Conservation (phyloP, 768 basidiomycete genomes). For the Suillus variegatus region DNA sequence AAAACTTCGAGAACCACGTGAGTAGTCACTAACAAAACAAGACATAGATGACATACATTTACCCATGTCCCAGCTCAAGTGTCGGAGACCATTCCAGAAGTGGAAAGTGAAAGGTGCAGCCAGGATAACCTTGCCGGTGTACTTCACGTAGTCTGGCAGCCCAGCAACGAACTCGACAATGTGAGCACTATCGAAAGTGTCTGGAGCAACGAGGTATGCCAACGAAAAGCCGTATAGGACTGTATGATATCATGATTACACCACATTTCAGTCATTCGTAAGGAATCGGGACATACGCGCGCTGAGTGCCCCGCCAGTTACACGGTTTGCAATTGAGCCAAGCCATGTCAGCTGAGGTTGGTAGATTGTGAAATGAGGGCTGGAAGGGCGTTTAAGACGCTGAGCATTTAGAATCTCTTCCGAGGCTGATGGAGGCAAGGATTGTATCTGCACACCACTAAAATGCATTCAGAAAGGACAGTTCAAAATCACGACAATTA, state of each 20-base stretch:
- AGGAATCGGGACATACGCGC: slow-evolving; percentile 52
- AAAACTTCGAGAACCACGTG: slow-evolving; percentile 53
- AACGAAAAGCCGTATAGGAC: slow-evolving; percentile 89
- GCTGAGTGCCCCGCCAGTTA: slow-evolving; percentile 81
- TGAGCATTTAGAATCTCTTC: slow-evolving; percentile 81
- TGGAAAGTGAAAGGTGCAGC: slow-evolving; percentile 93
- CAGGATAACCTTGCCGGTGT: slow-evolving; percentile 72
- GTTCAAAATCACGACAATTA: slow-evolving; percentile 8
- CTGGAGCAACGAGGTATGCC: slow-evolving; percentile 82
- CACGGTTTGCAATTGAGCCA: slow-evolving; percentile 82
- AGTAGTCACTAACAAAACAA: neutral
- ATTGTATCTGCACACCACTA: slow-evolving; percentile 65
- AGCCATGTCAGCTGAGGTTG: slow-evolving; percentile 93
- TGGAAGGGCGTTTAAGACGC: slow-evolving; percentile 84
- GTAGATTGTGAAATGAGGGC: slow-evolving; percentile 97
- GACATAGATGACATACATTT: slow-evolving; percentile 65
- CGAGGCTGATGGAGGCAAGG: slow-evolving; percentile 58
- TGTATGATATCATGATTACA: slow-evolving; percentile 29
- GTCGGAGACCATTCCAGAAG: slow-evolving; percentile 85
- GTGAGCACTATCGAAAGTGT: slow-evolving; percentile 75
- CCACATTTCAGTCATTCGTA: neutral
- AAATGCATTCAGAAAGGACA: slow-evolving; percentile 6
- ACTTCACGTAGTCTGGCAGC: slow-evolving; percentile 78
- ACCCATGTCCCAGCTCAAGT: slow-evolving; percentile 87
- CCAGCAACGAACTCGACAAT: slow-evolving; percentile 70